Percentiles rank a stretch among this genome's conserved stretches.
phyloP scores from a whole-genome alignment of 2,329 filamentous ascomycete genomes.

The Magnaporthiopsis poae region DNA sequence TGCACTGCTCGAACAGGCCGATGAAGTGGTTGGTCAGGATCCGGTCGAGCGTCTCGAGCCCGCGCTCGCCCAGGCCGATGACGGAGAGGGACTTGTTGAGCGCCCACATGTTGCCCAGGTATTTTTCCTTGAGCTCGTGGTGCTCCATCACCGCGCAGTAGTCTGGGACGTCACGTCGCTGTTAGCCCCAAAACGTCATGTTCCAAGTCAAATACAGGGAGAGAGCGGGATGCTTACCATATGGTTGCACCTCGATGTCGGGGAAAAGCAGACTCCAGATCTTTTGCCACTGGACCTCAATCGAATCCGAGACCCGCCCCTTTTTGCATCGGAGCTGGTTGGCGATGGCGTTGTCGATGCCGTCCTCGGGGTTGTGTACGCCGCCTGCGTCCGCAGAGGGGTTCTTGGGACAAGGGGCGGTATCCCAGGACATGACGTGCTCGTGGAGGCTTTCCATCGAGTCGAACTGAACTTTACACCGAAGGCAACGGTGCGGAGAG shows the following conservation, averaged over 20 bases:
- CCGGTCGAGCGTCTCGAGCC: slow-evolving; percentile 7
- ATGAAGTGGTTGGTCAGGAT: slow-evolving; percentile 12
- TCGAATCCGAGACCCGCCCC: slow-evolving; percentile 7
- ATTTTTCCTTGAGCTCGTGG: slow-evolving; percentile 10
- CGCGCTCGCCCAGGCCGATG: slow-evolving; percentile 6
- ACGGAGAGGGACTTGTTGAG: slow-evolving; percentile 2
- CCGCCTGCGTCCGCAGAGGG: not conserved
- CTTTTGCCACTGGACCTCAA: slow-evolving; percentile 11
- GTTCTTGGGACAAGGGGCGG: not conserved
- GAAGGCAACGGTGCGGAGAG: slow-evolving; percentile 5
- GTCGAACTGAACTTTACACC: slow-evolving; percentile 9
- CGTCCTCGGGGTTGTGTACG: slow-evolving; percentile 7
- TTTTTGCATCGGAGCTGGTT: slow-evolving; percentile 9
- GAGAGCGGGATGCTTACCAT: not conserved
- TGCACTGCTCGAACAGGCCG: slow-evolving; percentile 11
- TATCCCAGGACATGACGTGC: slow-evolving; percentile 6
- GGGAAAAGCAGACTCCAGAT: slow-evolving; percentile 11
- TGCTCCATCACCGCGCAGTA: slow-evolving; percentile 11
- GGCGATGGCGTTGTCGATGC: slow-evolving; percentile 8
- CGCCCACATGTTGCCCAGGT: slow-evolving; percentile 1
- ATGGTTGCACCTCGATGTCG: slow-evolving; percentile 7
- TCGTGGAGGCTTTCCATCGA: slow-evolving; percentile 6
- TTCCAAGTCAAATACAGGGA: no score
- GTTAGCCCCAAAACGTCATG: not conserved
- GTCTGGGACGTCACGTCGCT: not conserved